A percentile compares a stretch with the other conserved stretches of the same genome.
phyloP scores from a whole-genome alignment of 495 filamentous ascomycete genomes.

The Penicillium lividum region DNA sequence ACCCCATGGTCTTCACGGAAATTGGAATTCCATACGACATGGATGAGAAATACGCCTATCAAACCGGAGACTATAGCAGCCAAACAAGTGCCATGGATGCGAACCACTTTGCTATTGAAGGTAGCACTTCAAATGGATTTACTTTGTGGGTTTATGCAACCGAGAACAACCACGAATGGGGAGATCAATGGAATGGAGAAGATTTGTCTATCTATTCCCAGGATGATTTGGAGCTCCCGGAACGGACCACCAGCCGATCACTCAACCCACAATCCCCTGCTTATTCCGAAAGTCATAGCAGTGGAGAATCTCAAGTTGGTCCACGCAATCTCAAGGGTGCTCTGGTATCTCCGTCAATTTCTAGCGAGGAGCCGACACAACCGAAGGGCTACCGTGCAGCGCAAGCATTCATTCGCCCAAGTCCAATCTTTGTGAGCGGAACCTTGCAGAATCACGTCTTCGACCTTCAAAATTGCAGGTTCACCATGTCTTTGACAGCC shows the following conservation, averaged over 20 bases:
- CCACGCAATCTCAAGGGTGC: conserved; percentile 73
- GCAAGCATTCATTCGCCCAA: conserved; percentile 87
- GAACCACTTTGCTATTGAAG: conserved; percentile 91
- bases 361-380: conserved; percentile 52
- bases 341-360: conserved; percentile 70
- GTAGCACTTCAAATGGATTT: conserved; percentile 75
- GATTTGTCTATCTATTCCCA: conserved; percentile 86
- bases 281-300: conserved; percentile 59
- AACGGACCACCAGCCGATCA: conserved; percentile 21
- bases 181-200: conserved; percentile 97
- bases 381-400: conserved; percentile 80
- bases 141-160: conserved; percentile 86
- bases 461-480: conserved; percentile 73
- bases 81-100: conserved; percentile 95
- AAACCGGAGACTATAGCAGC: conserved; percentile 93
- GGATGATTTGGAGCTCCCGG: conserved; percentile 73
- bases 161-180: conserved; percentile 84
- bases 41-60: conserved; percentile 93
- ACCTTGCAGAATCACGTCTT: conserved; percentile 69
- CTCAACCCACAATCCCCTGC: conserved; percentile 55
- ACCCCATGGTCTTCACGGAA: conserved; percentile 89
- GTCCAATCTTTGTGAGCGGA: conserved; percentile 74
- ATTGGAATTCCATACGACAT: conserved; percentile 99
- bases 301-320: conserved; percentile 57
- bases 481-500: conserved; percentile 65